Evolutionary conservation across 139 green algal genomes (phyloP), one percentile per base, ranked within the genome.

Genomic region (Chlorella sp.): DNA sequence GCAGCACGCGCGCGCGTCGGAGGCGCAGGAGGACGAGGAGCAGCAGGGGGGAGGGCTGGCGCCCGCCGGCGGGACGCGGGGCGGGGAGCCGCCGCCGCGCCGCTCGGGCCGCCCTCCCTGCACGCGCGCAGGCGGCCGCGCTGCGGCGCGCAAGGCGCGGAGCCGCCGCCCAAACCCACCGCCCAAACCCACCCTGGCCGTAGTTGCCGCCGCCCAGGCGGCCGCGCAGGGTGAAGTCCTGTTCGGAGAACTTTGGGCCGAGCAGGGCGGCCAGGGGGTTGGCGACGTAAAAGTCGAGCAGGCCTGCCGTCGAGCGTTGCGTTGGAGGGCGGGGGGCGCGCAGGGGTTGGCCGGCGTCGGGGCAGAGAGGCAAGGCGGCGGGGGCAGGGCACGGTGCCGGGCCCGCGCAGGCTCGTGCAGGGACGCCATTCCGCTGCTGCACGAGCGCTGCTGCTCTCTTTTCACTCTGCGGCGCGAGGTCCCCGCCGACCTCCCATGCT

Each of bases 171-270:
- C n/a, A n/a, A n/a, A n/a, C n/a, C n/a, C n/a, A n/a, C n/a, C n/a
- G n/a, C n/a, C n/a, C n/a, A n/a, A n/a, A n/a, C 74, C 31, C 55
- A 74, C 74, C 74, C 73, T 97, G 92, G 1, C 93, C 93, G 85
- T 94, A 98, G 87, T 98, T 98, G 68, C 93, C 93, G 33, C 88
- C 88, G 3, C 93, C 93, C 53, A 98, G 83, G 14, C 80, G 73
- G 21, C 92, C 85, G 27, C 88, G 67, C 51, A 92, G 77, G 25
- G 79, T 81, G 40, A 94, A 88, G 29, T 91, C 81, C 3, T 55
- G 55, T 8, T 81, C 79, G 33, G 29, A 76, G 56, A 81, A 93
- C 27, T 79, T 86, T 38, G 71, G 81, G n/a, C 80, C 33, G 2
- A 85, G 45, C 31, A 79, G 21, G 45, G 84, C 79, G 27, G 59